Conservation (phyloP, 2,329 filamentous ascomycete genomes). For the Gliomastix tumulicola region DNA sequence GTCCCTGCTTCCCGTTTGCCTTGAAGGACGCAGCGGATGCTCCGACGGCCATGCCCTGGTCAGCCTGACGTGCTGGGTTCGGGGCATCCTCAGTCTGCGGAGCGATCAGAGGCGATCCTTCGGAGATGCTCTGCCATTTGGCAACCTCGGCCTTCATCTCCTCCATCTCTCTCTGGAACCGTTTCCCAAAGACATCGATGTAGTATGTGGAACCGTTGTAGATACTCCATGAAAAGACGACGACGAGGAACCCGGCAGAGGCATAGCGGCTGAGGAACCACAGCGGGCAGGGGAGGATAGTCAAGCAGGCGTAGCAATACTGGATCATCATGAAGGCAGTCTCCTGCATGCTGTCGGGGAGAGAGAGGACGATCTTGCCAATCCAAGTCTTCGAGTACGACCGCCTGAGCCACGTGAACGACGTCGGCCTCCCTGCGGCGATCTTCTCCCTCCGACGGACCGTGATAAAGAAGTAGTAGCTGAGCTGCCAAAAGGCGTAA, state of each 20-base stretch:
- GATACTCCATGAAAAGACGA: conserved; percentile 89
- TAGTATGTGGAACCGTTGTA: conserved; percentile 98
- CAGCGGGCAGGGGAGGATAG: conserved; percentile 88
- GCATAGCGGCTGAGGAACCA: conserved; percentile 91
- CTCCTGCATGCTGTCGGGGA: conserved; percentile 74
- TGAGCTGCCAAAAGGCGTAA: conserved; percentile 86
- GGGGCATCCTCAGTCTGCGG: conserved; percentile 17
- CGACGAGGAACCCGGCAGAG: conserved; percentile 67
- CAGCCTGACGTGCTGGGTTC: conserved; percentile 2
- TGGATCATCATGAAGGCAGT: conserved; percentile 94
- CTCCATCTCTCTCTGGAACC: conserved; percentile 95
- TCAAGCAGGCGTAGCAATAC: conserved; percentile 82
- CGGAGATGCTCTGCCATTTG: conserved; percentile 70
- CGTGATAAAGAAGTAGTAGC: conserved; percentile 92
- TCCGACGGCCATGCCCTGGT: not conserved
- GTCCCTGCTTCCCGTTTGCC: too few relatives aligned
- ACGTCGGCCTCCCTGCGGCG: conserved; percentile 87
- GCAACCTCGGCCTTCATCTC: conserved; percentile 80
- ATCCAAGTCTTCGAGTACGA: conserved; percentile 89
- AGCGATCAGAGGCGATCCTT: conserved; percentile 31
- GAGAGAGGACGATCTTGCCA: conserved; percentile 73
- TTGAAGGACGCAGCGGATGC: not conserved
- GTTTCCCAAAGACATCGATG: conserved; percentile 94
- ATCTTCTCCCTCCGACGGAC: conserved; percentile 94
- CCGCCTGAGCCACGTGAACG: conserved; percentile 91